Base-by-base conservation (phyloP, 306 rosid genomes). In the Fragaria nilgerrensis region DNA sequence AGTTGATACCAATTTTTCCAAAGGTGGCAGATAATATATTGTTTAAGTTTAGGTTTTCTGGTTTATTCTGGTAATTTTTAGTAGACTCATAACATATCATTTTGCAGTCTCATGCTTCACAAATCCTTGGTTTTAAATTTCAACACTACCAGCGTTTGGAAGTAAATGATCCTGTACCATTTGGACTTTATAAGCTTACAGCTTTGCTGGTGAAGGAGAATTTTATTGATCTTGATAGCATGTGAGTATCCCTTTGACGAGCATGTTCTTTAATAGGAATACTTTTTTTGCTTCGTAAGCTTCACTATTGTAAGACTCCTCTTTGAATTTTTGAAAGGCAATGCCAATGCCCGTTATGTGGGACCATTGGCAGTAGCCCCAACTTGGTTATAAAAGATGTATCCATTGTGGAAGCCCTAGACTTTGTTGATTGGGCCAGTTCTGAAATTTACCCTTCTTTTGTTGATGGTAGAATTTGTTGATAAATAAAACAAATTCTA, bases 21-120 rank as follows among this genome's bases (percentile, higher is more conserved):
- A 95, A 92, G 98, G 98, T 95, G 72, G 81, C 34, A 49, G 36
- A 73, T 41, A 44, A 49, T 72, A 68, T 63, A 55, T 37, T 75
- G 15, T 41, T 47, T 17, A 50, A 68, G 48, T 64, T 53, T 80
- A 52, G 61, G 45, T 44, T 22, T 52, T 19, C 36, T 81, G 67
- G 8, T 75, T 13, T 73, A 39, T 73, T 76, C 53, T 34, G 56
- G 8, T 74, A 39, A 68, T 27, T 72, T 75, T 43, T 22, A 78
- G 34, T 67, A 69, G 23, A 68, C 70, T 82, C 49, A 55, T 66
- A 29, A 67, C 59, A 68, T 73, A 65, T 15, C 79, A 34, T 76
- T 83, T 84, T 87, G 96, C 97, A 95, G 98, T 95, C 97, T 73
- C 99, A 95, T 86, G 99, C 99, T 66, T 87, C 99, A 43, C 99